Base-by-base conservation (phyloP, 2,329 filamentous ascomycete species). In the Ceratocystis diversiconidia region DNA sequence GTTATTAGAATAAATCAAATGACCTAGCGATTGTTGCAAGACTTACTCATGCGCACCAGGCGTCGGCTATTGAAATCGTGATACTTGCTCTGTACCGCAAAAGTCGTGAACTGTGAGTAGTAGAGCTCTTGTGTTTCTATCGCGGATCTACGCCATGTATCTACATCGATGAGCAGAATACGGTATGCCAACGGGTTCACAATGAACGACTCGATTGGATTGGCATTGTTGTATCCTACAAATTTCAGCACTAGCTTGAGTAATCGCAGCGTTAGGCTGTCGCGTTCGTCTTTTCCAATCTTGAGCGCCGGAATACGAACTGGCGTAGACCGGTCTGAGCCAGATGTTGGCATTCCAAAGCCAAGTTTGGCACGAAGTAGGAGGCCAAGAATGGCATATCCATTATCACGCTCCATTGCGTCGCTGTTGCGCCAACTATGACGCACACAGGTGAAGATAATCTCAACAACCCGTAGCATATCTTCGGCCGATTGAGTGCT, bases 341-440 rank as follows among this genome's bases (percentile, higher is more conserved):
- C 61, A 3, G 61, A 15, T 17, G 55, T 32, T 36, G 65, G 65
- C 5, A 43, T 52, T 12, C 62, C 64, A 44, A 68, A 67, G 4
- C 87, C 88, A 41, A 96, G 79, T 73, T 96, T 96, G 65, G 89
- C 88, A 65, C 90, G 86, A 28, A 99, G 76, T 19, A 97, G 80
- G 74, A 91, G 85, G 50, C 88, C 88, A 62, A 99, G 77, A 44
- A 97, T 89, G 30, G 89, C 88, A 73, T 96, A 99, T 0, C 92
- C 95, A 70, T 95, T 94, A 67, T 95, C 91, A 71, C 89, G 86
- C 74, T 99, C 94, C 88, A 99, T 96, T 30, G 94, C 92, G 73
- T 99, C 95, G 70, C 94, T 97, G 70, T 97, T 97, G 69, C 94
- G 84, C 94, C 95, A 99, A 73, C 89, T 97, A 69, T 89, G 87